These are phyloP conservation scores for Meripilus lineatus DNA, from an alignment of 1,284 basidiomycete genomes.

Conservation along the genomic window DNA sequence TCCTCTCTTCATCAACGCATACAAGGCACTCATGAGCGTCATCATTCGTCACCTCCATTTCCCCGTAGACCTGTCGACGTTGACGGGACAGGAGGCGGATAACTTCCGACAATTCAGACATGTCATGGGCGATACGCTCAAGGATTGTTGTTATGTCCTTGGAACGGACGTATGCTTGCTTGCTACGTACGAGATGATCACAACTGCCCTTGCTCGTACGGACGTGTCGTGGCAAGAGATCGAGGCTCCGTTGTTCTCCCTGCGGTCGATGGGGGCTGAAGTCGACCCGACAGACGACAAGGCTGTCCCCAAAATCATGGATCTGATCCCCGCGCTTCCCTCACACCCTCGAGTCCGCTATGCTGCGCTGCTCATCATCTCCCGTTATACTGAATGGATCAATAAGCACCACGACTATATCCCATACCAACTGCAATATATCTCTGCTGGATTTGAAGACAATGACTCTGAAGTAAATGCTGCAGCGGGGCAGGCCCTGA, in stretches of 20 bases:
- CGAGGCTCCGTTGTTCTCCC: slow-evolving; percentile 95
- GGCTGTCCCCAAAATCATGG: slow-evolving; percentile 93
- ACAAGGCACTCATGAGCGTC: slow-evolving; percentile 78
- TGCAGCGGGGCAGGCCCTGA: slow-evolving; percentile 94
- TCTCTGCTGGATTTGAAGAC: slow-evolving; percentile 89
- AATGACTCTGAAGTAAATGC: slow-evolving; percentile 80
- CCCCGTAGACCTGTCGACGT: slow-evolving; percentile 62
- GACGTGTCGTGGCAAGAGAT: slow-evolving; percentile 90
- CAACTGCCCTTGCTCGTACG: slow-evolving; percentile 58
- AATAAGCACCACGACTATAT: slow-evolving; percentile 89
- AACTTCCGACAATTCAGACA: slow-evolving; percentile 95
- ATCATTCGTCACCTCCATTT: slow-evolving; percentile 94
- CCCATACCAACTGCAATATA: slow-evolving; percentile 82
- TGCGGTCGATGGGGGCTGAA: slow-evolving; percentile 98
- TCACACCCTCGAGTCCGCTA: slow-evolving; percentile 91
- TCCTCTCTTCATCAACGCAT: slow-evolving; percentile 75
- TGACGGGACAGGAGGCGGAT: slow-evolving; percentile 86
- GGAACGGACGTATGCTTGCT: slow-evolving; percentile 84
- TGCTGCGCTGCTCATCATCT: slow-evolving; percentile 92
- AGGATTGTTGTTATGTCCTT: slow-evolving; percentile 96
- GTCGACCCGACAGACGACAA: slow-evolving; percentile 81
- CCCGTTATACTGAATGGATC: slow-evolving; percentile 97
- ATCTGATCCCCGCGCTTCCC: slow-evolving; percentile 88
- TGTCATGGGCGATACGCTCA: slow-evolving; percentile 98
- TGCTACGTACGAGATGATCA: slow-evolving; percentile 79